phyloP scores from a whole-genome alignment of 148 eudicot species.

The Rhododendron ovatum region DNA sequence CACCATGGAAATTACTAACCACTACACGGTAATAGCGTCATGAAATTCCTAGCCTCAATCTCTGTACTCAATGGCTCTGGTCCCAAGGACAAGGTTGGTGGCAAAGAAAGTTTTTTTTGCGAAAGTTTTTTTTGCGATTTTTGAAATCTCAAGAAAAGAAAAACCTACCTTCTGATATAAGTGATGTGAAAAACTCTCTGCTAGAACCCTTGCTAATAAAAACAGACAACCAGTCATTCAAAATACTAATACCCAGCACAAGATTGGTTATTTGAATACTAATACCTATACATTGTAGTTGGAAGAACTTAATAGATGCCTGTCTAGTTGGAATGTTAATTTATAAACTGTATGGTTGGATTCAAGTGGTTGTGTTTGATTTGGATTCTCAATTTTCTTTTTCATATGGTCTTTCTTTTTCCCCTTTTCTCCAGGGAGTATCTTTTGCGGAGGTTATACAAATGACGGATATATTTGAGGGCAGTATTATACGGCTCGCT shows the following conservation, averaged over 20 bases:
- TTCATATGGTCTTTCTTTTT: not conserved
- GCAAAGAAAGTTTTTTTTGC: not conserved
- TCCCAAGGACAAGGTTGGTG: not conserved
- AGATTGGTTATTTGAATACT: not conserved
- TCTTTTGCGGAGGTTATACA: conserved; percentile 86
- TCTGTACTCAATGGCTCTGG: not conserved
- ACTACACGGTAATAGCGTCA: not conserved
- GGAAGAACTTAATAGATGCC: not conserved
- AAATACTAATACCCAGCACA: not conserved
- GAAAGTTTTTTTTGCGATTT: not conserved
- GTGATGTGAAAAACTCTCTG: not conserved
- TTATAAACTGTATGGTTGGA: not conserved
- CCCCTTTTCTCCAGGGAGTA: conserved; percentile 58
- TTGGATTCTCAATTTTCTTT: not conserved
- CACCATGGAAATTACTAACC: not conserved
- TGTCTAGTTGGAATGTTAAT: not conserved
- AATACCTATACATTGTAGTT: not conserved
- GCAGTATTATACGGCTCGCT: conserved; percentile 82
- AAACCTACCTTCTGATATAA: not conserved
- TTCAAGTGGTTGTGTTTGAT: not conserved
- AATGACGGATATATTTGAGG: conserved; percentile 98
- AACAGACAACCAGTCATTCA: not conserved
- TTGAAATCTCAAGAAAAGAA: not conserved
- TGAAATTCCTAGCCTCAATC: not conserved
- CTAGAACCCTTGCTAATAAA: not conserved